Percentiles rank a stretch among this genome's conserved stretches.
Conservation (phyloP, 2,329 filamentous ascomycete genomes). For the Fusarium setosum region DNA sequence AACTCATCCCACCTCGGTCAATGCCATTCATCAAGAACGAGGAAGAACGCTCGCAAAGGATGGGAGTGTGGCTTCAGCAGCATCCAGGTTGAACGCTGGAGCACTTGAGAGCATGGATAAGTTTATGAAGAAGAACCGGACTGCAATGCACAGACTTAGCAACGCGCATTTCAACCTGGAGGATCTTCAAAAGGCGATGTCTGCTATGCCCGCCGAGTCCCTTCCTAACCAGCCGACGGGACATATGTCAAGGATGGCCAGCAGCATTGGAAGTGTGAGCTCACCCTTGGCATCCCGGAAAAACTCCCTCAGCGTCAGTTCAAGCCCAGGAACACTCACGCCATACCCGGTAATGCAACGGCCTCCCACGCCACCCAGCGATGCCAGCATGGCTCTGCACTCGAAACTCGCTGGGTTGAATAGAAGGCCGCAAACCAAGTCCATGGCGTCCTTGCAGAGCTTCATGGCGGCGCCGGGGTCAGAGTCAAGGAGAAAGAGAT, state of each 20-base stretch:
- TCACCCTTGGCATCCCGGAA: background rate
- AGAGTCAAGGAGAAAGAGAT: slow-evolving; percentile 18
- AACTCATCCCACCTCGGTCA: slow-evolving; percentile 3
- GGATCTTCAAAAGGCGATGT: background rate
- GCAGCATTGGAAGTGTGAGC: slow-evolving; percentile 2
- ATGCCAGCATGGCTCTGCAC: background rate
- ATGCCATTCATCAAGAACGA: slow-evolving; percentile 27
- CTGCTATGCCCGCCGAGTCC: background rate
- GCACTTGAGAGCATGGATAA: slow-evolving; percentile 20
- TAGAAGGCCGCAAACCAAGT: background rate
- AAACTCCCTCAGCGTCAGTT: slow-evolving; percentile 17
- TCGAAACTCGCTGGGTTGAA: slow-evolving; percentile 25
- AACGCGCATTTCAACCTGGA: slow-evolving; percentile 20
- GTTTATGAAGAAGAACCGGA: slow-evolving; percentile 36
- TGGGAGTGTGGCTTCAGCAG: background rate
- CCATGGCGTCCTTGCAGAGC: slow-evolving; percentile 6
- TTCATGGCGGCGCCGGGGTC: background rate
- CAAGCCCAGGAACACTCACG: background rate
- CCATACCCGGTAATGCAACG: background rate
- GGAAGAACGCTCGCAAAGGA: background rate
- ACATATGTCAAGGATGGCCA: background rate
- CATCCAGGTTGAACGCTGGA: slow-evolving; percentile 11
- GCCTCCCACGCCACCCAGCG: slow-evolving; percentile 1
- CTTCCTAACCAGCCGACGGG: background rate
- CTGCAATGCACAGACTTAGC: slow-evolving; percentile 24